Evolutionary conservation across 2,329 filamentous ascomycete species (phyloP).

Genomic region (Ophiocordyceps sinensis): DNA sequence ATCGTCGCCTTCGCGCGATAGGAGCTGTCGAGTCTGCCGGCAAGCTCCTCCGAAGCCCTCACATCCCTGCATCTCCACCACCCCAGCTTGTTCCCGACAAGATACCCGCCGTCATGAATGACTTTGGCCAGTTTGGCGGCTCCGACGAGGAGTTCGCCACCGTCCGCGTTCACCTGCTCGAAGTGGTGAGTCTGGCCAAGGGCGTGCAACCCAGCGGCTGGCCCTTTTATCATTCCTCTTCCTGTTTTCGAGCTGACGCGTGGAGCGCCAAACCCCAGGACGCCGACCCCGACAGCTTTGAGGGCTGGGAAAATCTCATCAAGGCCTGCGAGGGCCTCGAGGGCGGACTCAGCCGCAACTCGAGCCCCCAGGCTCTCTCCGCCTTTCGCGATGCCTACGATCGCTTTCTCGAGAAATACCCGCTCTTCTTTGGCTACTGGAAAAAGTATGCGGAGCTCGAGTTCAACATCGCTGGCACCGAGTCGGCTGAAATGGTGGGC

Average conservation of each 20-base stretch:
- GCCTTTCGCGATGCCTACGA: conserved; percentile 82
- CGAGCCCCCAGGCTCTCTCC: conserved; percentile 82
- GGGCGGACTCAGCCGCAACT: conserved; percentile 90
- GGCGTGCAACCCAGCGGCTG: background rate
- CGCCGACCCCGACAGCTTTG: conserved; percentile 75
- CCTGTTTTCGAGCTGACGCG: conserved; percentile 2
- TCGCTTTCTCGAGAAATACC: conserved; percentile 85
- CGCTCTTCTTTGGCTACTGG: conserved; percentile 95
- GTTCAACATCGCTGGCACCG: conserved; percentile 90
- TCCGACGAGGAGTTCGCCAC: conserved; percentile 71
- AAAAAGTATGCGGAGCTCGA: conserved; percentile 98
- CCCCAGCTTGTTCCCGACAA: background rate
- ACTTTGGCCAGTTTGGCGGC: conserved; percentile 55
- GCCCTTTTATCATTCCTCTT: background rate
- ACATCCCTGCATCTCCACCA: background rate
- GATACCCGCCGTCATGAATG: conserved; percentile 40
- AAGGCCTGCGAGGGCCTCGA: conserved; percentile 72
- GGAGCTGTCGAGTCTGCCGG: background rate
- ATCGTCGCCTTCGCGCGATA: background rate
- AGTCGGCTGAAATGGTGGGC: conserved; percentile 88
- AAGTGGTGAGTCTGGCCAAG: conserved; percentile 44
- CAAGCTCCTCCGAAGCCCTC: background rate
- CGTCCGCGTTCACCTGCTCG: conserved; percentile 62
- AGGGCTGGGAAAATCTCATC: conserved; percentile 87
- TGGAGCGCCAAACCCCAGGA: conserved; percentile 24